Percentiles rank a stretch among this genome's conserved stretches.
These are phyloP conservation scores for Candida qinlingensis DNA, from an alignment of 805 yeast species.

Conservation along the genomic window DNA sequence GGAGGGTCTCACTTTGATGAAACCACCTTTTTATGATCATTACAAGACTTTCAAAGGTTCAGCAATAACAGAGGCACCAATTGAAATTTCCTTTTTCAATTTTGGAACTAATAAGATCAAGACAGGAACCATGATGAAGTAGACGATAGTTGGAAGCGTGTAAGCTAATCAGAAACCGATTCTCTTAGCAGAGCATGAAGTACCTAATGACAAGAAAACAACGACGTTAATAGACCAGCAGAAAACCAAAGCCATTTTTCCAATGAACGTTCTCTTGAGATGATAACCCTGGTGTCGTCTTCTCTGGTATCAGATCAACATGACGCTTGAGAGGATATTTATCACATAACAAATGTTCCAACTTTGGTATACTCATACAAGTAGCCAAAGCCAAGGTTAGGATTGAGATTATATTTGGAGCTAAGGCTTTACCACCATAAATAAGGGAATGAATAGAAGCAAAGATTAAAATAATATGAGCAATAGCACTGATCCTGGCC, in stretches of 20 bases:
- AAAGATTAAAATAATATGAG: slow-evolving; percentile 57
- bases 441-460: slow-evolving; percentile 59
- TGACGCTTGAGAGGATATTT: slow-evolving; percentile 58
- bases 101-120: slow-evolving; percentile 28
- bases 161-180: slow-evolving; percentile 72
- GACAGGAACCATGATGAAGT: slow-evolving; percentile 43
- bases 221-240: slow-evolving; percentile 74
- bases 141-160: slow-evolving; percentile 58
- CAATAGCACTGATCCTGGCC: slow-evolving; percentile 53
- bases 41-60: slow-evolving; percentile 35
- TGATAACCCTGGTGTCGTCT: slow-evolving; percentile 59
- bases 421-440: slow-evolving; percentile 42
- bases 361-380: slow-evolving; percentile 71
- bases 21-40: slow-evolving; percentile 37
- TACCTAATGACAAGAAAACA: slow-evolving; percentile 65
- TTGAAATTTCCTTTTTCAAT: slow-evolving; percentile 22
- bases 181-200: slow-evolving; percentile 60
- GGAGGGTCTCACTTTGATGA: slow-evolving; percentile 33
- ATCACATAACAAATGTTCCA: slow-evolving; percentile 66
- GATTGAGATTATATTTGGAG: slow-evolving; percentile 44
- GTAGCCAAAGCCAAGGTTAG: slow-evolving; percentile 65
- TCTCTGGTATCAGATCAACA: slow-evolving; percentile 48
- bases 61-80: slow-evolving; percentile 35
- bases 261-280: slow-evolving; percentile 63
- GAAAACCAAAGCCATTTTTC: slow-evolving; percentile 70